Evolutionary conservation across 352 stramenopile species (phyloP), one percentile per base, ranked within the genome.

Genomic region (Phytophthora ohioensis): DNA sequence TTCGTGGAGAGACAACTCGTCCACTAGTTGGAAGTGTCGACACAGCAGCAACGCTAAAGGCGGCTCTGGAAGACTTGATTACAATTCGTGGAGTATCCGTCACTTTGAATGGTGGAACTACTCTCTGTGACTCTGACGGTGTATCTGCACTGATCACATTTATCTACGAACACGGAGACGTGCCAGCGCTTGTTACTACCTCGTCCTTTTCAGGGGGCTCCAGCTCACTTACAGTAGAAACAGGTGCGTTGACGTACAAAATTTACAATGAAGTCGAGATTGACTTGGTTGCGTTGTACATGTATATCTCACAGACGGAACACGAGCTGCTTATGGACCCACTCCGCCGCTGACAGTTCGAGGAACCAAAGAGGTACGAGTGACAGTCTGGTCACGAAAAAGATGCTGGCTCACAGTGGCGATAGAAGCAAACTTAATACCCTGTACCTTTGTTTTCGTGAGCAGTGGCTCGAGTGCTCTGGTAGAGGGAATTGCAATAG

Each of bases 131-230:
- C 15, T 36, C 47, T 0, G 55, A 84, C 7, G 88, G 88, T 27
- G 80, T 88, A 5, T 91, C 87, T 13, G 75, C 84, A 13, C 55
- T 80, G 46, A 70, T 95, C 59, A 91, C 85, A 5, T 95, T 92
- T 65, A 82, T 73, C 5, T 66, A 88, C 41, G 85, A 95, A 54
- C 84, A 92, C 47, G 87, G 85, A 6, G 69, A 90, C 36, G 72
- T 95, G 4, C 87, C 84, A 13, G 51, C 73, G 17, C 75, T 93
- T 0, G 60, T 91, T 15, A 67, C 74, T 5, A 43, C 68, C 4
- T 64, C 81, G 1, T 64, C 43, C 2, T 27, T 90, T 13, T 64
- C 65, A 9, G 79, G 77, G 13, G 80, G 80, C 0, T 80, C 75
- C 4, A 71, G 45, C 10, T 51, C 60, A 11, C 49, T 91, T 31